Conservation (phyloP, 208 protist genomes). For the Herpetomonas tarakana region DNA sequence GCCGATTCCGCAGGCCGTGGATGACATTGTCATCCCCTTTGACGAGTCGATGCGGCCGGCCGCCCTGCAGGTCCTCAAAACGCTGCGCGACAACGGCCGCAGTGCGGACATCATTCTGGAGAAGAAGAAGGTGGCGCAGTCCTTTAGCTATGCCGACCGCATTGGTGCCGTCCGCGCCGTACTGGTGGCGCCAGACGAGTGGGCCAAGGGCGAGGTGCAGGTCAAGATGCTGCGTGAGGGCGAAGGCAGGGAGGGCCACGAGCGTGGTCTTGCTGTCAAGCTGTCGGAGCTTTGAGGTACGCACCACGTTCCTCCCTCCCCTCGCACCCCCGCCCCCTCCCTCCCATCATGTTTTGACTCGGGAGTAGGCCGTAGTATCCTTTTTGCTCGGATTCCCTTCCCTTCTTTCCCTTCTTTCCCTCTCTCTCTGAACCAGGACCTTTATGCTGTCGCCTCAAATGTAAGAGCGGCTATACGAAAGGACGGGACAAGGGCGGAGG, state of each 20-base stretch:
- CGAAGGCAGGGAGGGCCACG: conserved; percentile 36
- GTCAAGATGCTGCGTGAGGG: conserved; percentile 92
- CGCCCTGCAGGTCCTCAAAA: conserved; percentile 71
- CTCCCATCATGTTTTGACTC: conserved; percentile 5
- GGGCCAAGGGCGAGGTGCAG: conserved; percentile 80
- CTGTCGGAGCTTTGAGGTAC: conserved; percentile 41
- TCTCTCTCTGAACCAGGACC: not conserved
- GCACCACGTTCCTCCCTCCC: not conserved
- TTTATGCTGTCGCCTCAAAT: too few species aligned
- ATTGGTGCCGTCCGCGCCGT: conserved; percentile 86
- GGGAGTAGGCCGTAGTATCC: not conserved
- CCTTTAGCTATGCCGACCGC: conserved; percentile 95
- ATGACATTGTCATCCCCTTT: conserved; percentile 93
- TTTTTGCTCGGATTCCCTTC: not conserved
- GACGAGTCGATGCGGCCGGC: conserved; percentile 87
- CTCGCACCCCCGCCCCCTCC: not conserved
- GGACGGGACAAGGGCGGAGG: too few species aligned
- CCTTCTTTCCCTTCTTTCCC: not conserved
- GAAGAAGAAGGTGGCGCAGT: conserved; percentile 87
- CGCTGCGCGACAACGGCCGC: conserved; percentile 74
- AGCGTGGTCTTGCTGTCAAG: conserved; percentile 55
- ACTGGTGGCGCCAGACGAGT: conserved; percentile 93
- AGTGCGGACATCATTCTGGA: conserved; percentile 91
- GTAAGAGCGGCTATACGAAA: too few species aligned
- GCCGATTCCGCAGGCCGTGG: conserved; percentile 48